Conservation (phyloP, 305 asterid genomes). For the Nicotiana rustica region DNA sequence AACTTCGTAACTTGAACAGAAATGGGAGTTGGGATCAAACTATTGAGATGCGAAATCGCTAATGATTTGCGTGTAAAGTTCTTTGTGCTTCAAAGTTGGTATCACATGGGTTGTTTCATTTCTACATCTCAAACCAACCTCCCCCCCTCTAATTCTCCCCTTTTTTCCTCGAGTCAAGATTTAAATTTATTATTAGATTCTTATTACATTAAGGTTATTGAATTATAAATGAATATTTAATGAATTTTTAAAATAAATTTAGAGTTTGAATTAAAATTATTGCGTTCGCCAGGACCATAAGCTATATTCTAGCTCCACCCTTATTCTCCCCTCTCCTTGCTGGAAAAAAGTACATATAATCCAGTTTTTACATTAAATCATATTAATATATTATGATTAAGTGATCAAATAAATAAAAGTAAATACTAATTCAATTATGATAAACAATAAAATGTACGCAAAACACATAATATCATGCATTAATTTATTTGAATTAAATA, state of each 20-base stretch:
- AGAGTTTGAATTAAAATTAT: too few relatives aligned
- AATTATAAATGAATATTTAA: too few relatives aligned
- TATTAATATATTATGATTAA: not conserved
- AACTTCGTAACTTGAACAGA: constrained; percentile 48
- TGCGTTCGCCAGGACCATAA: not conserved
- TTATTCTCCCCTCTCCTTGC: not conserved
- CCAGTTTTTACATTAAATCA: not conserved
- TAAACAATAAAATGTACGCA: not conserved
- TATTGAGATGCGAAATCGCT: constrained; percentile 48
- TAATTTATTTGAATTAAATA: too few relatives aligned
- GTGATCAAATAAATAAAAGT: not conserved
- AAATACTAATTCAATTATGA: not conserved
- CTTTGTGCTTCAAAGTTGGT: constrained; percentile 46
- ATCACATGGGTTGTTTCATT: constrained; percentile 65
- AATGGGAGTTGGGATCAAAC: constrained; percentile 27
- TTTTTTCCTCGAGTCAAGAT: not conserved
- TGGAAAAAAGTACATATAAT: too few relatives aligned
- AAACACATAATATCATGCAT: too few relatives aligned
- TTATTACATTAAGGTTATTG: too few relatives aligned
- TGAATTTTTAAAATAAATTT: too few relatives aligned
- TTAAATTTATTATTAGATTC: too few relatives aligned
- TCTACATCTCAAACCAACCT: constrained; percentile 32
- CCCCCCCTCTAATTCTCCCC: not conserved
- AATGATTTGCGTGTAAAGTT: constrained; percentile 50
- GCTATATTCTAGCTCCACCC: not conserved